Base-by-base conservation (phyloP, 2,329 filamentous ascomycete species). In the Cladosporium halotolerans region DNA sequence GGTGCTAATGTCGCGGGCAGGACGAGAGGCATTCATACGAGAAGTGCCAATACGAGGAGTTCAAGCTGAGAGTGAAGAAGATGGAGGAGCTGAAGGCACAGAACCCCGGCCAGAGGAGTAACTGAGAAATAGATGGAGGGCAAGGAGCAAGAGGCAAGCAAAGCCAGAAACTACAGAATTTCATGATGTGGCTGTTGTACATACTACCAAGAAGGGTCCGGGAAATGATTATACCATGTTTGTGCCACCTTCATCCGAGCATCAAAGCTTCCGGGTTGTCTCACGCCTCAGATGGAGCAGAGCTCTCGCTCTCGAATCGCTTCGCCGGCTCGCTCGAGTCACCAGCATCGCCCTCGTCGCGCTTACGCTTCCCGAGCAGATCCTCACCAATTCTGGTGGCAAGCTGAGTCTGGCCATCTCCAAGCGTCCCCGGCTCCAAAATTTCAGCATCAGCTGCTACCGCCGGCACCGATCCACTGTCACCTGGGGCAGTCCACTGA, bases 1-100 rank as follows among this genome's bases (percentile, higher is more conserved):
- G 2, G 14, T 13, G 23, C 48, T 51, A 44, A 51, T 39, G 2
- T 18, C 36, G 10, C 4, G 10, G 7, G 9, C 69, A 97, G 93
- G 84, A 90, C 72, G 93, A 99, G 79, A 81, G 93, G 78, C 93
- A 99, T 76, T 86, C 85, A 68, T 99, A 99, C 79, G 93, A 99
- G 72, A 97, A 97, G 74, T 99, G 93, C 82, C 93, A 99, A 70
- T 99, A 99, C 75, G 88, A 88, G 60, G 93, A 97, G 72, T 99
- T 99, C 80, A 96, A 96, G 84, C 89, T 92, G 81, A 85, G 93
- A 55, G 93, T 99, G 60, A 89, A 87, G 68, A 97, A 96, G 84
- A 99, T 99, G 93, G 84, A 97, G 66, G 91, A 99, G 78, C 76
- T 99, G 68, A 82, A 90, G 69, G 91, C 83, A 62, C 84, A 88